These are phyloP conservation scores for Penicillium nucicola DNA, from an alignment of 495 filamentous ascomycete species.

Conservation along the genomic window DNA sequence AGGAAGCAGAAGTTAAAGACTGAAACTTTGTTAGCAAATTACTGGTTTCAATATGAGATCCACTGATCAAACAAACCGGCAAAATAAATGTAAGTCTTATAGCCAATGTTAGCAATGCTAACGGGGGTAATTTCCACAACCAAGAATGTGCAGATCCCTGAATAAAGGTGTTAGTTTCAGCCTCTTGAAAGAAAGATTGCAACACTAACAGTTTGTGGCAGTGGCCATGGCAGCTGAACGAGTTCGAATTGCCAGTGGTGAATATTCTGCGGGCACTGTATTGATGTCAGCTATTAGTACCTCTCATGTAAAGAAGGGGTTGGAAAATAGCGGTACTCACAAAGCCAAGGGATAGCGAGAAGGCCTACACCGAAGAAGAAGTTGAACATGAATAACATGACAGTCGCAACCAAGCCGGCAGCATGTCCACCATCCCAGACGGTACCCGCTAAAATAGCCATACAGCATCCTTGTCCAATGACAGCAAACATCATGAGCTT, in stretches of 20 bases:
- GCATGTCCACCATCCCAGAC: slow-evolving; percentile 25
- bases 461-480: slow-evolving; percentile 49
- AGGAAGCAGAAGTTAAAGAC: slow-evolving; percentile 67
- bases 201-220: slow-evolving; percentile 30
- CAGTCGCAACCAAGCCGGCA: slow-evolving; percentile 28
- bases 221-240: slow-evolving; percentile 31
- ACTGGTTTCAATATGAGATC: neutral
- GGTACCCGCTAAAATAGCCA: slow-evolving; percentile 34
- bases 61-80: slow-evolving; percentile 20
- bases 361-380: slow-evolving; percentile 35
- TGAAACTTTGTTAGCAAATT: slow-evolving; percentile 34
- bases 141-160: slow-evolving; percentile 38
- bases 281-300: neutral
- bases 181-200: neutral
- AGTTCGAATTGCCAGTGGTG: slow-evolving; percentile 34
- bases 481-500: slow-evolving; percentile 50
- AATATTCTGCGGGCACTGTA: slow-evolving; percentile 33
- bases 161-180: neutral
- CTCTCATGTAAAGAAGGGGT: neutral
- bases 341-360: slow-evolving; percentile 34
- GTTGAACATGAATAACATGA: slow-evolving; percentile 39
- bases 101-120: slow-evolving; percentile 34
- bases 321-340: slow-evolving; percentile 16
- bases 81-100: slow-evolving; percentile 47
- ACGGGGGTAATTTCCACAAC: slow-evolving; percentile 43